Conservation (phyloP, 2,329 filamentous ascomycete genomes). For the Botryosphaeria dothidea region DNA sequence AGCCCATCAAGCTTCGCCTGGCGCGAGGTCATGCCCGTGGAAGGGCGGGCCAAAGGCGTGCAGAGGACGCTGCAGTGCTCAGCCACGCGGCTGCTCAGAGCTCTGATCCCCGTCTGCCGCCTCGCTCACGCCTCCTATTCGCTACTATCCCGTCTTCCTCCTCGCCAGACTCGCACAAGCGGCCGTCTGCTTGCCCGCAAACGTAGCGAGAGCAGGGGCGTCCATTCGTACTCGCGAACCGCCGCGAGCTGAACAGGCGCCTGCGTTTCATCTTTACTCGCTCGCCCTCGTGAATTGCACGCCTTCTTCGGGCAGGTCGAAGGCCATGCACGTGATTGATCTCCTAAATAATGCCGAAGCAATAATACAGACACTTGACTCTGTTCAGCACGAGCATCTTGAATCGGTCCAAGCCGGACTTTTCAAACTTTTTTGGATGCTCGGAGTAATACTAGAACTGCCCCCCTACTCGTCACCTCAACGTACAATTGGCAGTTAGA, state of each 20-base stretch:
- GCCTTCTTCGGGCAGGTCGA: background rate
- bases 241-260: background rate
- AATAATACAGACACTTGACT: no score
- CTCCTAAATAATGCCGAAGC: background rate
- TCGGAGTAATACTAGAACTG: constrained; percentile 12
- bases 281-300: background rate
- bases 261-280: constrained; percentile 8
- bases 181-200: background rate
- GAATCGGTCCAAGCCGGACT: background rate
- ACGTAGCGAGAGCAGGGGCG: background rate
- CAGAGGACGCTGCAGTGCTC: background rate
- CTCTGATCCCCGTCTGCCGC: background rate
- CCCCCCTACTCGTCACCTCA: constrained; percentile 2
- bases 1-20: background rate
- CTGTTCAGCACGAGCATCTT: no score
- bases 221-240: background rate
- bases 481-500: constrained; percentile 14
- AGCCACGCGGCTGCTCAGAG: background rate
- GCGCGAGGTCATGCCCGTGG: background rate
- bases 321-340: background rate
- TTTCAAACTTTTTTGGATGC: constrained; percentile 16
- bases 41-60: background rate
- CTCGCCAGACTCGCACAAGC: constrained; percentile 1
- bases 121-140: background rate
- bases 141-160: background rate